phyloP scores from a whole-genome alignment of 352 stramenopile genomes.

The Thalassiosira sp. region DNA sequence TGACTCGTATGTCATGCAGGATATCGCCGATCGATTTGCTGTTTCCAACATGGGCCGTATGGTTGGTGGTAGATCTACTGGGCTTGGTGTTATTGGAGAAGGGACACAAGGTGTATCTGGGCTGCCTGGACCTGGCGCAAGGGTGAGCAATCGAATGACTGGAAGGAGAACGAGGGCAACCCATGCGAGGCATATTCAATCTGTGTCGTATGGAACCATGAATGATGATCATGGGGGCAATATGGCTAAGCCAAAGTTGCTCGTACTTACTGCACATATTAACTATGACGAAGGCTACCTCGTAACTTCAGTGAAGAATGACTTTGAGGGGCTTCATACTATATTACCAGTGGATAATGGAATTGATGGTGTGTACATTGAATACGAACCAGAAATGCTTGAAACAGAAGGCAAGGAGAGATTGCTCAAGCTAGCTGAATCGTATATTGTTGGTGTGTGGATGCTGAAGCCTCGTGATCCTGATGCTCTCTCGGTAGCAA shows the following conservation, averaged over 20 bases:
- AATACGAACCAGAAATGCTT: constrained; percentile 79
- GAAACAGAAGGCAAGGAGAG: constrained; percentile 36
- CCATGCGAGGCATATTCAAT: too few relatives aligned
- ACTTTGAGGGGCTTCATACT: constrained; percentile 57
- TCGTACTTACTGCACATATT: constrained; percentile 63
- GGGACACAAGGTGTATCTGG: too few relatives aligned
- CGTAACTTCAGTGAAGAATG: constrained; percentile 48
- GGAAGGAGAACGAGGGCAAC: not conserved
- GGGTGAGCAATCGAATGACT: not conserved
- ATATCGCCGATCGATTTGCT: too few relatives aligned
- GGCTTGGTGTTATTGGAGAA: too few relatives aligned
- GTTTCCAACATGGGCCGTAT: constrained; percentile 46
- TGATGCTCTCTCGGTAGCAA: constrained; percentile 64
- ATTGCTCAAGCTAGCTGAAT: constrained; percentile 36
- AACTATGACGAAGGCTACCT: constrained; percentile 56
- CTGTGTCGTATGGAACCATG: constrained; percentile 7
- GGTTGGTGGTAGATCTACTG: too few relatives aligned
- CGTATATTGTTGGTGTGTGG: constrained; percentile 72
- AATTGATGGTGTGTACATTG: constrained; percentile 77
- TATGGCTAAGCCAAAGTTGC: constrained; percentile 47
- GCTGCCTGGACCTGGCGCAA: constrained; percentile 11
- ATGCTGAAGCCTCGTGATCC: constrained; percentile 59
- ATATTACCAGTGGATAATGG: constrained; percentile 50
- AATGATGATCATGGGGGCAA: constrained; percentile 2
- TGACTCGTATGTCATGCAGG: constrained; percentile 75